Conservation (phyloP, 2,329 filamentous ascomycete species). For the Penicillium sp. region DNA sequence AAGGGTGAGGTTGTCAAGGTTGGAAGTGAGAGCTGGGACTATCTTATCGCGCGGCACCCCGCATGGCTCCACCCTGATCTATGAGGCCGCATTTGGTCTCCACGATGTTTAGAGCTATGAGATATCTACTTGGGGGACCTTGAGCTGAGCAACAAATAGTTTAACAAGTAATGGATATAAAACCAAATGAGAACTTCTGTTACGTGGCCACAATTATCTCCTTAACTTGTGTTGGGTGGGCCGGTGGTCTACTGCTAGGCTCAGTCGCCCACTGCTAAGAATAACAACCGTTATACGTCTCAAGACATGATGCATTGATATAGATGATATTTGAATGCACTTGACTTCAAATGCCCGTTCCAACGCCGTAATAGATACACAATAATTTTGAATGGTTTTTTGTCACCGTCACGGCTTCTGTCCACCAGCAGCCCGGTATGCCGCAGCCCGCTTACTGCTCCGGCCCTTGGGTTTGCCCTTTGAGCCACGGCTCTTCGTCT, state of each 20-base stretch:
- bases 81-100: neutral
- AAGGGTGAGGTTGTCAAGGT: neutral
- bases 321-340: conserved; percentile 9
- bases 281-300: neutral
- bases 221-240: neutral
- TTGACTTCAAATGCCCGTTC: conserved; percentile 18
- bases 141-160: neutral
- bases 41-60: conserved; percentile 3
- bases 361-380: conserved; percentile 23
- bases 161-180: neutral
- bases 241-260: neutral
- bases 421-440: conserved; percentile 41
- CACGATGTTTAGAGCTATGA: neutral
- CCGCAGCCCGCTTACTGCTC: conserved; percentile 44
- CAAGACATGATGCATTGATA: conserved; percentile 3
- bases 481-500: conserved; percentile 40
- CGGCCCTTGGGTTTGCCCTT: conserved; percentile 43
- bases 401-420: conserved; percentile 24
- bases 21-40: neutral
- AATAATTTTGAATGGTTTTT: conserved; percentile 4
- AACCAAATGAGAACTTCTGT: neutral
- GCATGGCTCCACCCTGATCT: neutral
- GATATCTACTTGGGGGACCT: neutral
- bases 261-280: neutral
- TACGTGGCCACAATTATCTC: neutral